Percentiles rank a stretch among this genome's conserved stretches.
Evolutionary conservation across 2,329 filamentous ascomycete species (phyloP).

Genomic region (Alternaria longipes): DNA sequence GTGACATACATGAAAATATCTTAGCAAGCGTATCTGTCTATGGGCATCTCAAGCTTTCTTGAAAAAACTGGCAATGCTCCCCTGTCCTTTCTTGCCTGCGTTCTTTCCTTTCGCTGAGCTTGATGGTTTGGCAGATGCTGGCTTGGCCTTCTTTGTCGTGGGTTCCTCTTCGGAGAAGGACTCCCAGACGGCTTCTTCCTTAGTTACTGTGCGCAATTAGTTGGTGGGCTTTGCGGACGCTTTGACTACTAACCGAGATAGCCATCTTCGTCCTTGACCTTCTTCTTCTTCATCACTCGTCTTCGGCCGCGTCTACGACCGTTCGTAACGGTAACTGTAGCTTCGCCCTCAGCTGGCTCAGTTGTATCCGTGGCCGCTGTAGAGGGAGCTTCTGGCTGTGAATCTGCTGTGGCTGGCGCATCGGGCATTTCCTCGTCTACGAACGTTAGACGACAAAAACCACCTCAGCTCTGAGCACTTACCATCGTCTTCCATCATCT

Average conservation of each 20-base stretch:
- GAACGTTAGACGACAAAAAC: conserved; percentile 28
- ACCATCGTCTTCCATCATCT: conserved; percentile 80
- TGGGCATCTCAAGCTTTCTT: conserved; percentile 68
- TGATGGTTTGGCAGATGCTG: conserved; percentile 41
- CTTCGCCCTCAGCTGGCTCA: conserved; percentile 37
- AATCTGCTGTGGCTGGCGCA: conserved; percentile 54
- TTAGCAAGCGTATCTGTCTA: background rate
- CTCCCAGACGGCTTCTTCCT: conserved; percentile 86
- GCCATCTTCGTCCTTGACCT: conserved; percentile 85
- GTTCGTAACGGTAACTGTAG: conserved; percentile 61
- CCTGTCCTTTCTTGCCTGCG: conserved; percentile 65
- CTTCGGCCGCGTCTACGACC: conserved; percentile 79
- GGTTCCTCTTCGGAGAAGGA: conserved; percentile 92
- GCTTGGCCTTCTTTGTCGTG: conserved; percentile 64
- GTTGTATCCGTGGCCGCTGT: conserved; percentile 28
- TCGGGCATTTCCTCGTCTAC: conserved; percentile 68
- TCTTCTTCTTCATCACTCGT: conserved; percentile 87
- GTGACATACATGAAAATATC: background rate
- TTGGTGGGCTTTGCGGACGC: background rate
- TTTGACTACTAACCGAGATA: conserved; percentile 74
- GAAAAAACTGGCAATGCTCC: conserved; percentile 94
- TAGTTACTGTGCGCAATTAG: conserved; percentile 71
- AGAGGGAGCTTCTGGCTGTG: conserved; percentile 49
- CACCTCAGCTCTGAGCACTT: conserved; percentile 10
- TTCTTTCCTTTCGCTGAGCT: conserved; percentile 64